Evolutionary conservation across 768 basidiomycete genomes (phyloP), one percentile per base, ranked within the genome.

Genomic region (Boletus huronensis): DNA sequence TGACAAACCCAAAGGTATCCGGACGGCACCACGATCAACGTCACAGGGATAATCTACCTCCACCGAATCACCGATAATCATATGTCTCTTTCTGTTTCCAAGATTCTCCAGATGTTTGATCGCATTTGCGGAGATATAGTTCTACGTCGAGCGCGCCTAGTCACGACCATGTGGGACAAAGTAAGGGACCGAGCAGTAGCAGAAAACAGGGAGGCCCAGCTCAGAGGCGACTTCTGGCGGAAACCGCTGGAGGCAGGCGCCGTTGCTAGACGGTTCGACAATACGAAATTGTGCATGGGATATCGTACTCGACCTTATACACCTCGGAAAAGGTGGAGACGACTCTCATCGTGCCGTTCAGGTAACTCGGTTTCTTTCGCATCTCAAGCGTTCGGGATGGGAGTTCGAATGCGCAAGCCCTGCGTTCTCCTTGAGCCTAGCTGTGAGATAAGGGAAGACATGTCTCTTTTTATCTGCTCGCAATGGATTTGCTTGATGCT

Each of bases 151-250:
- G 63, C 72, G 6, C 58, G 67, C n/a, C 56, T 77, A 17, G 61
- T 70, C 17, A 76, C 74, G 1, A 75, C 71, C 1, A 74, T 72
- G 69, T 76, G 74, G 76, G 64, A 66, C 38, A 26, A 5, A 1
- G 65, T 62, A 16, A 65, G 46, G 19, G 67, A 68, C 35, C 25
- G 1, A 4, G 14, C 11, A 1, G 14, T 55, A 8, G 57, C 39
- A n/a, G 55, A 50, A 7, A 47, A 31, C 1, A 54, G 53, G 26
- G 71, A 74, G 42, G 6, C 19, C 0, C 55, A 75, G 43, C 66
- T 75, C 23, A 57, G 25, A 4, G 0, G 1, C 1, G 52, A 60
- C 0, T 76, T 70, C 50, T 78, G 64, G 64, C 8, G 6, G 2
- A 0, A 9, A 5, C 45, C 66, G 19, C 29, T 53, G 4, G 2